phyloP scores from a whole-genome alignment of 495 filamentous ascomycete genomes.

The Talaromyces liani region DNA sequence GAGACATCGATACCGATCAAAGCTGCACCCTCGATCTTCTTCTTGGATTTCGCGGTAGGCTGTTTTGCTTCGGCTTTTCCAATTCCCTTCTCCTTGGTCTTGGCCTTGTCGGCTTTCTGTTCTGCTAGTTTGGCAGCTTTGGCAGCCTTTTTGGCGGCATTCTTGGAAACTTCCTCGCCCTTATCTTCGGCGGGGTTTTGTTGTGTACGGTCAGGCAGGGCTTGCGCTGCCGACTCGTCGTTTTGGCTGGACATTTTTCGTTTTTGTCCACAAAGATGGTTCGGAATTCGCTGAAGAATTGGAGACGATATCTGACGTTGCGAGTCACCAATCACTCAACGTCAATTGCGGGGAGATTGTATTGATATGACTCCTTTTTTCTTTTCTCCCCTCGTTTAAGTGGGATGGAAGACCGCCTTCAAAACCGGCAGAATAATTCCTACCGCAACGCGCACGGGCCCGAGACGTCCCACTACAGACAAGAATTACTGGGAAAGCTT shows the following conservation, averaged over 20 bases:
- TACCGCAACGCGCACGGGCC: slow-evolving; percentile 5
- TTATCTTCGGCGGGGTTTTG: slow-evolving; percentile 34
- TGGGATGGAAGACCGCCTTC: slow-evolving; percentile 38
- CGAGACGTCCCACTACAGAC: slow-evolving; percentile 5
- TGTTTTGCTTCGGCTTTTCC: slow-evolving; percentile 40
- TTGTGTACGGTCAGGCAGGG: slow-evolving; percentile 34
- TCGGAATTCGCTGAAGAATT: background rate
- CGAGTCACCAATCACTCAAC: background rate
- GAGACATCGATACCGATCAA: slow-evolving; percentile 79
- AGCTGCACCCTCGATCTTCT: slow-evolving; percentile 52
- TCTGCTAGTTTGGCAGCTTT: slow-evolving; percentile 59
- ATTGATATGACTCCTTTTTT: background rate
- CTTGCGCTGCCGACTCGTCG: slow-evolving; percentile 17
- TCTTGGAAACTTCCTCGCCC: slow-evolving; percentile 57
- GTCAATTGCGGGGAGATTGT: background rate
- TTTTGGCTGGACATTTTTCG: slow-evolving; percentile 33
- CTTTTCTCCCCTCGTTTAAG: slow-evolving; percentile 27
- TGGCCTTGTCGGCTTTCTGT: slow-evolving; percentile 58
- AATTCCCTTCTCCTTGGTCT: slow-evolving; percentile 50
- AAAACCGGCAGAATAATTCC: slow-evolving; percentile 32
- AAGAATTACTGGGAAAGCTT: slow-evolving; percentile 4
- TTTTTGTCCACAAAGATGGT: background rate
- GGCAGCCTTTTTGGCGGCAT: slow-evolving; percentile 63
- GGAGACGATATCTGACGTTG: background rate
- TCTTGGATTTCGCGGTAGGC: slow-evolving; percentile 30